Conservation (phyloP, 768 basidiomycete species). For the Russula lepida region DNA sequence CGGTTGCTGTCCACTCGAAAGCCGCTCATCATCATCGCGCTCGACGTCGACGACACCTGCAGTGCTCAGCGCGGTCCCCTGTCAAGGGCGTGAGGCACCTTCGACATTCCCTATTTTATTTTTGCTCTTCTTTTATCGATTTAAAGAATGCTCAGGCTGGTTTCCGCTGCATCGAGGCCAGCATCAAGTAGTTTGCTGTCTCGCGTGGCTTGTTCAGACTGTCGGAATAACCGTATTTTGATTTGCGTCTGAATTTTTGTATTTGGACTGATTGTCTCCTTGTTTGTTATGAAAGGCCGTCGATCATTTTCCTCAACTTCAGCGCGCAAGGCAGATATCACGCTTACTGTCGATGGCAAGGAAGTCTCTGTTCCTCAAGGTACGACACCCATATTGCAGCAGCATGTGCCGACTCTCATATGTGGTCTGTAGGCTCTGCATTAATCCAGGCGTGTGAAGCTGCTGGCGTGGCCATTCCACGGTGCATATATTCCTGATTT, state of each 20-base stretch:
- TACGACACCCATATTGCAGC: constrained; percentile 31
- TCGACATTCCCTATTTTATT: neutral
- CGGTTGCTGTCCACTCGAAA: constrained; percentile 9
- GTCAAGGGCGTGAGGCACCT: constrained; percentile 4
- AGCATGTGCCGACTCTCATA: neutral
- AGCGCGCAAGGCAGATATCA: constrained; percentile 67
- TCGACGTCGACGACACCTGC: constrained; percentile 17
- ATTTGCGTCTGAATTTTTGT: neutral
- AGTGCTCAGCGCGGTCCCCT: constrained; percentile 3
- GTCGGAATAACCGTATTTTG: constrained; percentile 13
- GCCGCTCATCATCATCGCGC: constrained; percentile 17
- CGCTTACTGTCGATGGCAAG: constrained; percentile 92
- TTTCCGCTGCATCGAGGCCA: constrained; percentile 46
- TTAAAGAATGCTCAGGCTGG: constrained; percentile 55
- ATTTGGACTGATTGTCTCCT: neutral
- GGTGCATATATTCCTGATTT: constrained; percentile 38
- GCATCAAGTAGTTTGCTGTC: constrained; percentile 63
- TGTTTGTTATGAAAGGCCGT: constrained; percentile 30
- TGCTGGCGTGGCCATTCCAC: constrained; percentile 71
- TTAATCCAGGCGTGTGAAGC: constrained; percentile 94
- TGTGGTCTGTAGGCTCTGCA: constrained; percentile 58
- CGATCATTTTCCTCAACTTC: constrained; percentile 61
- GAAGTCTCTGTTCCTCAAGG: constrained; percentile 97
- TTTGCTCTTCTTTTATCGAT: neutral
- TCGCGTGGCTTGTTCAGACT: constrained; percentile 36